Conservation (phyloP, 2,329 filamentous ascomycete genomes). For the Tolypocladium paradoxum region DNA sequence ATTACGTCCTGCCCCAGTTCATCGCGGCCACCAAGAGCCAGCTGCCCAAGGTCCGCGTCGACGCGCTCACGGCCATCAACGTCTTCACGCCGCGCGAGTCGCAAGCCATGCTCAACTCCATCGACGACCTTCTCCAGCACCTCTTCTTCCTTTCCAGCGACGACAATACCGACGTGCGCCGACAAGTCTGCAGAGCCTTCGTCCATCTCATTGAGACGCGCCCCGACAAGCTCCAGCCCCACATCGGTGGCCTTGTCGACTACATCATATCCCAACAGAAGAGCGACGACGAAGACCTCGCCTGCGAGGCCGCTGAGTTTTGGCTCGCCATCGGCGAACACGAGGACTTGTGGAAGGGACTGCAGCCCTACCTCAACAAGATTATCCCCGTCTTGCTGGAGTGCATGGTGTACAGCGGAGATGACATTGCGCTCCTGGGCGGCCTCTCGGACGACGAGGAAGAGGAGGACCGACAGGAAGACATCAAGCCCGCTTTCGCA, state of each 20-base stretch:
- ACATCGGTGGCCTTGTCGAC: constrained; percentile 78
- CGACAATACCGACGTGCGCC: constrained; percentile 67
- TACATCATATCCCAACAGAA: constrained; percentile 89
- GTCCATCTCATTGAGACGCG: constrained; percentile 84
- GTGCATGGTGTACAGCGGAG: constrained; percentile 93
- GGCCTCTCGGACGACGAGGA: constrained; percentile 84
- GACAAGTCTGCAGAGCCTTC: constrained; percentile 88
- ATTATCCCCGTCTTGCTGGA: constrained; percentile 86
- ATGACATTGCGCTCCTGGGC: constrained; percentile 79
- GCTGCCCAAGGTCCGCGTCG: constrained; percentile 65
- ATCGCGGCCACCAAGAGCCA: constrained; percentile 74
- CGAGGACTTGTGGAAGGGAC: constrained; percentile 60
- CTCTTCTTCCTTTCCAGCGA: constrained; percentile 77
- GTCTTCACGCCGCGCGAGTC: constrained; percentile 82
- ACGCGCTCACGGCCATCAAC: constrained; percentile 78
- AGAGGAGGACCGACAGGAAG: constrained; percentile 77
- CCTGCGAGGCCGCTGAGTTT: constrained; percentile 92
- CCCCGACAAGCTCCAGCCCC: constrained; percentile 81
- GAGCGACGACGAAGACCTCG: constrained; percentile 77
- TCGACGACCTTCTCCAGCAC: constrained; percentile 72
- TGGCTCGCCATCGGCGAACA: constrained; percentile 93
- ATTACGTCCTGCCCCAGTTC: constrained; percentile 81
- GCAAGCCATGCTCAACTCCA: constrained; percentile 66
- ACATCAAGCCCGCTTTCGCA: constrained; percentile 88
- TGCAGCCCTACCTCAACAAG: constrained; percentile 68